A percentile compares a stretch with the other conserved stretches of the same genome.
Conservation (phyloP, 306 rosid genomes). For the Calophaca sinica region DNA sequence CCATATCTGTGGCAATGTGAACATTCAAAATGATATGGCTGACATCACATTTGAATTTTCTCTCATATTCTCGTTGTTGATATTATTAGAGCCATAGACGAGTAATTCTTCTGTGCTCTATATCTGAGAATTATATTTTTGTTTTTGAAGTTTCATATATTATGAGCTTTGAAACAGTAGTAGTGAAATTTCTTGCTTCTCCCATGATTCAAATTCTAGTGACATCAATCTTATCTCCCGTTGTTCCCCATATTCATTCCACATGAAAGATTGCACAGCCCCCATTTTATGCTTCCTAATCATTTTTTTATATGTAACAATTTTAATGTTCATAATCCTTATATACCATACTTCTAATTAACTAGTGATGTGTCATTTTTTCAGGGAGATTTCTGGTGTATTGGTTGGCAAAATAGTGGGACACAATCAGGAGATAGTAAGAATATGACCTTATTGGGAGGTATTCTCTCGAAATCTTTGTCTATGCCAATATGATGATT, state of each 20-base stretch:
- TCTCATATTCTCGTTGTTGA: slow-evolving; percentile 13
- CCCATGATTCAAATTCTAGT: slow-evolving; percentile 12
- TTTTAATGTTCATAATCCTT: slow-evolving; percentile 30
- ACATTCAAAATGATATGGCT: background rate
- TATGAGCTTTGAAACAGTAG: slow-evolving; percentile 5
- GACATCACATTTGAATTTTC: slow-evolving; percentile 18
- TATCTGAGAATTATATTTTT: slow-evolving; percentile 15
- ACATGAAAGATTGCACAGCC: slow-evolving; percentile 12
- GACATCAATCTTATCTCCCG: slow-evolving; percentile 6
- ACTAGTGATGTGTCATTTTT: slow-evolving; percentile 47
- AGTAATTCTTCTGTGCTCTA: slow-evolving; percentile 15
- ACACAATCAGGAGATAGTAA: slow-evolving; percentile 80
- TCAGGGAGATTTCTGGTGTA: slow-evolving; percentile 89
- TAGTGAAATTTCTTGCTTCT: slow-evolving; percentile 10
- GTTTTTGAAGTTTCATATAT: background rate
- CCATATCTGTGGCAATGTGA: no score
- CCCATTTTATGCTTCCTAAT: slow-evolving; percentile 17
- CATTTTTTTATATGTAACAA: slow-evolving; percentile 15
- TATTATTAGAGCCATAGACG: background rate
- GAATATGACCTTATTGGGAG: slow-evolving; percentile 95
- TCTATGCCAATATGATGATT: slow-evolving; percentile 14
- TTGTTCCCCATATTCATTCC: slow-evolving; percentile 28
- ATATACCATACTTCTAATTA: slow-evolving; percentile 15
- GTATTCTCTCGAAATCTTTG: slow-evolving; percentile 54
- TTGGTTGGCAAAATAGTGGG: slow-evolving; percentile 99